phyloP scores from a whole-genome alignment of 805 yeast genomes.

The Kazachstania viticola region DNA sequence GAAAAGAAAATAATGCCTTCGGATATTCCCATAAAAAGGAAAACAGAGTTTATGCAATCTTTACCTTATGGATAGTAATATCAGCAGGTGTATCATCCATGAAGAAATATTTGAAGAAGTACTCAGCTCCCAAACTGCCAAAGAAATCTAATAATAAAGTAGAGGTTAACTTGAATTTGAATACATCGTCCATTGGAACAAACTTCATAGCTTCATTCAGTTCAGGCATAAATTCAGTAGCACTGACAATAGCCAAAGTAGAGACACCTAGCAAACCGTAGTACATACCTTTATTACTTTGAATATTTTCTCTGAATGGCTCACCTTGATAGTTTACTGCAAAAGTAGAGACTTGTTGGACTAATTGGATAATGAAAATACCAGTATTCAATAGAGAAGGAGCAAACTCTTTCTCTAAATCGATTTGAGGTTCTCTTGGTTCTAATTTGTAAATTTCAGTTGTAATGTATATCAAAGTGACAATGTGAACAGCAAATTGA shows the following conservation, averaged over 20 bases:
- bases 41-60: too few species aligned
- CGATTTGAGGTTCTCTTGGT: slow-evolving; percentile 86
- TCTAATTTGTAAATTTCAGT: slow-evolving; percentile 74
- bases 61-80: slow-evolving; percentile 42
- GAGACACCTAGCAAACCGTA: slow-evolving; percentile 90
- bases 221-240: slow-evolving; percentile 92
- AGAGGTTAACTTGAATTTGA: slow-evolving; percentile 67
- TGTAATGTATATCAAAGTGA: slow-evolving; percentile 72
- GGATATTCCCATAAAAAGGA: too few species aligned
- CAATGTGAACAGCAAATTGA: slow-evolving; percentile 88
- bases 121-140: slow-evolving; percentile 67
- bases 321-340: slow-evolving; percentile 96
- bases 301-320: slow-evolving; percentile 87
- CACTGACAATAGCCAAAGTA: slow-evolving; percentile 75
- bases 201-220: slow-evolving; percentile 83
- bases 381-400: slow-evolving; percentile 95
- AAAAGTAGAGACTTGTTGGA: slow-evolving; percentile 95
- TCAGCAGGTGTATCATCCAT: slow-evolving; percentile 90
- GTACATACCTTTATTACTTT: slow-evolving; percentile 92
- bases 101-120: slow-evolving; percentile 69
- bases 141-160: slow-evolving; percentile 68
- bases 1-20: too few species aligned
- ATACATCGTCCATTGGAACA: slow-evolving; percentile 67
- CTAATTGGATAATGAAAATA: slow-evolving; percentile 84
- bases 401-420: slow-evolving; percentile 73